Base-by-base conservation (phyloP, 176 grass and related monocot species). In the Alloteropsis semialata region DNA sequence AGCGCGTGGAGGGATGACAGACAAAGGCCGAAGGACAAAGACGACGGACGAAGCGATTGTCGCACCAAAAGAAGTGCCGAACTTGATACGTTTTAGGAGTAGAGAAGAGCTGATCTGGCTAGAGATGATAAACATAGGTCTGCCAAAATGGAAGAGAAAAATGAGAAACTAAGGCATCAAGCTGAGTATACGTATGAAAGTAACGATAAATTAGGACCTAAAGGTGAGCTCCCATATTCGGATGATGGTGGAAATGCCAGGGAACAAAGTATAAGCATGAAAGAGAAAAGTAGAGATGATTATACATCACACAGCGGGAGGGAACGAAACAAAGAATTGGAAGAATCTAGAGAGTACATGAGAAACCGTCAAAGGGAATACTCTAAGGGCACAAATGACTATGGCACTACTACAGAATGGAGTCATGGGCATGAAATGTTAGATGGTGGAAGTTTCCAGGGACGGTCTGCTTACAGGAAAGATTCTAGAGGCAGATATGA, bases 401-500 rank as follows among this genome's bases (percentile, higher is more conserved):
- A n/a, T 10, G 53, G 8, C 8, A 55, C 53, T 55, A 55, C 53
- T 25, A 59, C 19, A 77, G 78, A 81, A 83, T 85, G 89, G 88
- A 87, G 82, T 64, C 82, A 77, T 78, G 67, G 53, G 24, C 83
- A 88, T 18, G 94, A 92, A 77, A 90, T 83, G 68, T 34, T 87
- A 50, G 90, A 90, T 66, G 80, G 83, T 87, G 85, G 85, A 21
- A 84, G 58, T 76, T 87, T 88, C 65, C 84, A 90, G 45, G 72
- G 70, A 25, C 84, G 86, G 72, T 56, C 68, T 82, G 84, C 85
- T 24, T 91, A 93, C 58, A 81, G 91, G 56, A 91, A 87, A 91
- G 92, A 95, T 77, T 78, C 71, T 14, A 89, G 96, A 81, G 88
- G 78, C 62, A 98, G 96, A 90, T 81, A 91, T 72, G 96, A 98